Evolutionary conservation across 768 basidiomycete species (phyloP).

Genomic region (Collybiopsis luxurians): DNA sequence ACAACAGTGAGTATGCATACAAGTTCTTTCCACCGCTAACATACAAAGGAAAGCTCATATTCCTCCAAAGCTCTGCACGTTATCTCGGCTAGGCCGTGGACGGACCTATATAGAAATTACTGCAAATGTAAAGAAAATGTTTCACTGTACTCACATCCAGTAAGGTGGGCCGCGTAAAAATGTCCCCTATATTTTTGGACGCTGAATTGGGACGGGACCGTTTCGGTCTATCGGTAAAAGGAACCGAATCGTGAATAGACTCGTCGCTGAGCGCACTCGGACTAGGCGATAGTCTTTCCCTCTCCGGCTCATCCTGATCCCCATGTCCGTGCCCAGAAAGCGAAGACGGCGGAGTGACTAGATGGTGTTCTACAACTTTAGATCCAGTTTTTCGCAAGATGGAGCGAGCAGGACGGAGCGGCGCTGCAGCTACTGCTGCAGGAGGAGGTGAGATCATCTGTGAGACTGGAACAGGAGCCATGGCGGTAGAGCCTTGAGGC

Average conservation of each 20-base stretch:
- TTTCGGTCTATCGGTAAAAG: background rate
- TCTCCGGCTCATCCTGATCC: slow-evolving; percentile 1
- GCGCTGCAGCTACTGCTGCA: slow-evolving; percentile 6
- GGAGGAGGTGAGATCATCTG: background rate
- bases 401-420: slow-evolving; percentile 25
- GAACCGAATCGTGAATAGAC: background rate
- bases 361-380: slow-evolving; percentile 23
- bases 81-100: slow-evolving; percentile 9
- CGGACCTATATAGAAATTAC: slow-evolving; percentile 7
- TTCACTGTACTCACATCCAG: slow-evolving; percentile 14
- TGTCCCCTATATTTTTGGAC: slow-evolving; percentile 9
- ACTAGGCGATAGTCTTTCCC: slow-evolving; percentile 2
- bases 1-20: background rate
- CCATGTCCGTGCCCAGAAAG: slow-evolving; percentile 29
- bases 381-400: slow-evolving; percentile 12
- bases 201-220: slow-evolving; percentile 3
- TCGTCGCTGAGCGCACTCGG: background rate
- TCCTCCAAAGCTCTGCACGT: background rate
- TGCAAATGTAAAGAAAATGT: too few relatives aligned
- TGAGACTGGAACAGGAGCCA: background rate
- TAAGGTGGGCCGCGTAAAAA: slow-evolving; percentile 17
- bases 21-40: too few relatives aligned
- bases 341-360: slow-evolving; percentile 38
- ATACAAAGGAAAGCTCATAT: too few relatives aligned
- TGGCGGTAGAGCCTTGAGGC: background rate